Evolutionary conservation across 306 rosid species (phyloP), one percentile per base, ranked within the genome.

Genomic region (Castanea sativa): DNA sequence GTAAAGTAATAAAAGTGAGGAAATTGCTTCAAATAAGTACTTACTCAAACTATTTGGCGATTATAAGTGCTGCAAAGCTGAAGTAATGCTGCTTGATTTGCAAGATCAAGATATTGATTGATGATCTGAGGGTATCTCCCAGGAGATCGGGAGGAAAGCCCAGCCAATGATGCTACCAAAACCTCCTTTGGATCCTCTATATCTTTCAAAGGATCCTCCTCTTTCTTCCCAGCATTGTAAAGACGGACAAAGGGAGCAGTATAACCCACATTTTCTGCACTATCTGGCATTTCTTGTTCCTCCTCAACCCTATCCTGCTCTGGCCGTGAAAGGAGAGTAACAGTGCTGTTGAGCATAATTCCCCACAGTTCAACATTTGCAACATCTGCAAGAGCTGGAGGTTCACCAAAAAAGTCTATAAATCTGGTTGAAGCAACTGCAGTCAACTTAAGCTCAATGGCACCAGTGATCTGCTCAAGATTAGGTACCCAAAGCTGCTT

Each of bases 171-270:
- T 63, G 87, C 84, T 15, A 90, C 94, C 67, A 95, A 85, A 86
- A 85, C 93, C 75, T 92, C 90, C 86, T 69, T 92, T 0, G 98
- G 99, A 79, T 67, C 71, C 49, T 67, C 33, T 67, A 67, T 33
- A 33, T 67, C 71, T 6, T 67, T 67, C 25, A 67, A 3, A 67
- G 71, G 71, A 67, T 95, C 99, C 19, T 95, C 99, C 85, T 93
- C 97, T 41, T 85, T 93, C 86, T 83, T 95, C 78, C 98, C 99
- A 86, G 99, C 96, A 90, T 90, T 95, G 85, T 86, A 90, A 70
- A 95, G 97, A 5, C 92, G 97, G 64, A 93, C 92, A 78, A 93
- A 95, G 55, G 94, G 84, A 35, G 98, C 92, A 64, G 93, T 88
- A 74, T 95, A 95, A 72, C 99, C 99, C 57, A 80, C 89, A 77